These are phyloP conservation scores for Pisolithus thermaeus DNA, from an alignment of 1,284 basidiomycete genomes.

Conservation along the genomic window DNA sequence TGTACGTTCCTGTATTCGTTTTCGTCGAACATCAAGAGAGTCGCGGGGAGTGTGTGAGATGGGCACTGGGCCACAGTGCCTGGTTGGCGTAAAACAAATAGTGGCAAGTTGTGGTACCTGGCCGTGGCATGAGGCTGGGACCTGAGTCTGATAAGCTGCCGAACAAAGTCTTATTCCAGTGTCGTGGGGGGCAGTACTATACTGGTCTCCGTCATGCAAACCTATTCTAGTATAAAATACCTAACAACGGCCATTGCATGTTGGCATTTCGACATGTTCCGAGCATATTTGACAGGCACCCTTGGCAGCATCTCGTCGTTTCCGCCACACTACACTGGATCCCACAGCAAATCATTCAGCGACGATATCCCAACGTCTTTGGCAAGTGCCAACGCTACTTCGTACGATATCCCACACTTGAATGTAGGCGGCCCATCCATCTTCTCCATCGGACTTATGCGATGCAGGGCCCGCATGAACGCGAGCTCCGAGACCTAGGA, in stretches of 20 bases:
- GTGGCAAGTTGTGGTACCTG: conserved; percentile 1
- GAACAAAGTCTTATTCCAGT: no score
- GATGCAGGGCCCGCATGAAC: conserved; percentile 60
- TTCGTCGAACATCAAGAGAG: conserved; percentile 19
- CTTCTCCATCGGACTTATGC: conserved; percentile 61
- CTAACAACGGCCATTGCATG: no score
- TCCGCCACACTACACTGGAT: conserved; percentile 30
- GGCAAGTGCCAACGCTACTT: conserved; percentile 55
- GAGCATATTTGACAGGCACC: no score
- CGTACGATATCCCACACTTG: conserved; percentile 71
- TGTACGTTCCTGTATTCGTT: conserved; percentile 7
- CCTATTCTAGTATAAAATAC: no score
- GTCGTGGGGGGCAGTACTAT: no score
- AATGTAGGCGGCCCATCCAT: conserved; percentile 66
- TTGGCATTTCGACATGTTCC: no score
- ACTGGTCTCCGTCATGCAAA: no score
- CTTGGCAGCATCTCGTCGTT: no score
- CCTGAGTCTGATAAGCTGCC: no score
- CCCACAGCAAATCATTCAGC: conserved; percentile 72
- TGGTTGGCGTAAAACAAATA: conserved; percentile 3
- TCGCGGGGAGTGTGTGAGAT: neutral
- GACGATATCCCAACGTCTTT: conserved; percentile 54
- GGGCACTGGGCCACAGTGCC: conserved; percentile 13
- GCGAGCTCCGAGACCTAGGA: conserved; percentile 67
- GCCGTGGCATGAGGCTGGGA: no score